Base-by-base conservation (phyloP, 176 grass and related monocot species). In the Chloris gayana region DNA sequence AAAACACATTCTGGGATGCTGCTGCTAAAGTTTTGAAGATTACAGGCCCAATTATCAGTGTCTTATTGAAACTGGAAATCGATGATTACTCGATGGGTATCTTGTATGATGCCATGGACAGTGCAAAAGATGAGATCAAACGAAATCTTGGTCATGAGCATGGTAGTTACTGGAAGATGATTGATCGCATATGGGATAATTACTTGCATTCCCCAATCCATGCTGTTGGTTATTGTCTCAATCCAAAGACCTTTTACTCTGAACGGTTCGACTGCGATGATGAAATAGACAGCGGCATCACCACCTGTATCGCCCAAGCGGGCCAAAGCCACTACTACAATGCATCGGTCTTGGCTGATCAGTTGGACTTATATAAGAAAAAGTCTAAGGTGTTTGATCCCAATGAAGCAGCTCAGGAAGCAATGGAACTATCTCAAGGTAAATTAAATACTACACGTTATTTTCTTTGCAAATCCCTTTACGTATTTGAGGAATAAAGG, bases 81-180 rank as follows among this genome's bases (percentile, higher is more conserved):
- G 82, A 91, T n/a, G 84, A 64, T 58, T 77, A 83, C 29, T 77
- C 95, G 15, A 83, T 98, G 58, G 88, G 88, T 63, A 68, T 85
- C 66, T 80, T 98, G 41, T 95, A 95, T 84, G 90, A 98, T 64
- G 86, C 90, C 27, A 85, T 98, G 74, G 90, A 98, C 77, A 38
- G 6, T 3, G 88, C 95, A 46, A 98, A 98, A 65, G 92, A 98
- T 85, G 44, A 70, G 13, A 91, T 98, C 66, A 84, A 81, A 63
- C 25, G 0, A 12, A 85, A 87, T 74, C 49, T 98, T 72, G 67
- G 71, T 15, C 46, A 63, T 61, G 69, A 91, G 26, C 81, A 89
- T 86, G 72, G 12, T 26, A 76, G 26, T 35, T 82, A 68, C 82
- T 95, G 92, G 92, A 15, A 18, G 73, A 21, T 84, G 80, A 47